Percentiles rank a stretch among this genome's conserved stretches.
phyloP scores from a whole-genome alignment of 352 stramenopile species.

The Globisporangium carolinianum region DNA sequence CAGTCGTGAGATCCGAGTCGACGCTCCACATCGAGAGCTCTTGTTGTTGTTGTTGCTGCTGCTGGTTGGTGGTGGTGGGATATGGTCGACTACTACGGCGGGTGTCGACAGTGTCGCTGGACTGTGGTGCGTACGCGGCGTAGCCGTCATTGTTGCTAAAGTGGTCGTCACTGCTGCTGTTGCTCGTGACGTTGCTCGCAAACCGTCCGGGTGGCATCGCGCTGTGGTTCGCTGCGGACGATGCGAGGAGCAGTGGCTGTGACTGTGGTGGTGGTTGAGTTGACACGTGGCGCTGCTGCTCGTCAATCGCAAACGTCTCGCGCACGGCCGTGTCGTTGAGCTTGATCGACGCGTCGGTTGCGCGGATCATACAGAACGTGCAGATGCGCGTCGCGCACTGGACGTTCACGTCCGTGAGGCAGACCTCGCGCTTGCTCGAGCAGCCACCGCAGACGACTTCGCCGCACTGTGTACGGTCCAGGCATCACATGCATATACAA shows the following conservation, averaged over 20 bases:
- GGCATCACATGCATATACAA: not conserved
- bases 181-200: not conserved
- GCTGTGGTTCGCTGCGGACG: not conserved
- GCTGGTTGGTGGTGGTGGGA: not conserved
- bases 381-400: constrained; percentile 71
- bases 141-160: not conserved
- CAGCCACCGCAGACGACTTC: constrained; percentile 68
- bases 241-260: not conserved
- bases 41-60: constrained; percentile 15
- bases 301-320: constrained; percentile 24
- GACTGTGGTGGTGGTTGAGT: constrained; percentile 5
- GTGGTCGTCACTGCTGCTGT: no score
- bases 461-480: constrained; percentile 28
- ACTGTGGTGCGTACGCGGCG: not conserved
- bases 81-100: no score
- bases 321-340: constrained; percentile 34
- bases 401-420: constrained; percentile 73
- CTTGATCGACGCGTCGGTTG: constrained; percentile 62
- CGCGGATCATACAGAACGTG: constrained; percentile 76
- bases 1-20: constrained; percentile 53
- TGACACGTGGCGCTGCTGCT: constrained; percentile 16
- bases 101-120: not conserved
- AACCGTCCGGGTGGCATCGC: not conserved
- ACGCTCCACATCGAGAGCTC: constrained; percentile 48
- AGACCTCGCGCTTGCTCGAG: constrained; percentile 64